Base-by-base conservation (phyloP, 2,329 filamentous ascomycete species). In the Cryphonectria japonica region DNA sequence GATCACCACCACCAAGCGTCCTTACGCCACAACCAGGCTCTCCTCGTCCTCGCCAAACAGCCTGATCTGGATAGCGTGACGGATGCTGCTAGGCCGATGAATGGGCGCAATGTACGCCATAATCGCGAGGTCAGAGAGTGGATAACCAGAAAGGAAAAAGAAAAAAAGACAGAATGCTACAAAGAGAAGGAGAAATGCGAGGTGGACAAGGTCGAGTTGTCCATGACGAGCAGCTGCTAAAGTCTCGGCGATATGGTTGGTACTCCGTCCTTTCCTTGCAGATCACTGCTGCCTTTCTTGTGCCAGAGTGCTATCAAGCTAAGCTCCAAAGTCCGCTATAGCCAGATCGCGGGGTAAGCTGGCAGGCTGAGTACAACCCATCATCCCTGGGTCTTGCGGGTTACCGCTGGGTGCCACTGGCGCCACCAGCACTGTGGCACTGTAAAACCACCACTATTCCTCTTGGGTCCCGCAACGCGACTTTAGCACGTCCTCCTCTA, bases 81-180 rank as follows among this genome's bases (percentile, higher is more conserved):
- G 91, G 74, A 98, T 91, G 83, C 94, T 97, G 80, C 93, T 98
- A 34, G 96, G 92, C 76, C 91, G 88, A 81, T 99, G 96, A 70
- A 99, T 96, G 54, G 96, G 95, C 73, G 94, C 94, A 77, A 99
- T 85, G 81, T 98, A 99, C 67, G 96, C 93, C 96, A 99, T 99
- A 69, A 69, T 77, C 75, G 61, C 32, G 60, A 64, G 16, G 22
- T 16, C 22, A n/a, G 46, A 11, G 46, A 50, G 46, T 2, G 32
- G 54, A 11, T 14, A 57, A 29, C 11, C 13, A 26, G 11, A 19
- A 19, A 32, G 29, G 13, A 13, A 19, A 16, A 14, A 6, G 32
- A 59, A 16, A 11, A 29, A 7, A 19, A 32, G 14, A 4, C 1
- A 8, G 13, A 59, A 29, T 32, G 54, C 26, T 19, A 59, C 13